Conservation (phyloP, 352 stramenopile genomes). For the Phytophthora foliorum region DNA sequence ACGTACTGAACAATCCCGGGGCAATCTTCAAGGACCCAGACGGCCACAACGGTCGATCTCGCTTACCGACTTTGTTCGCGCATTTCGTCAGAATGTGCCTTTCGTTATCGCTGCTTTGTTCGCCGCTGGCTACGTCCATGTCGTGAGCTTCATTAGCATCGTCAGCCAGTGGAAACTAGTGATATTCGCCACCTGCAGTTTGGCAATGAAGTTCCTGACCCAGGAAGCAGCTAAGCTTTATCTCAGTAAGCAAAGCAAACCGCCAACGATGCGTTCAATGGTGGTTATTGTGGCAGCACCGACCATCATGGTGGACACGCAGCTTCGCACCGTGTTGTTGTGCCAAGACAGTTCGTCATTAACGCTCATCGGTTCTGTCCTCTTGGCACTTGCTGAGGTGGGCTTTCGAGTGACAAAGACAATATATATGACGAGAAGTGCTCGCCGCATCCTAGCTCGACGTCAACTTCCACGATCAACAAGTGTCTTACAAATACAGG, state of each 20-base stretch:
- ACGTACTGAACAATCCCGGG: not conserved
- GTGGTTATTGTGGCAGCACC: not conserved
- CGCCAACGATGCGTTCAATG: not conserved
- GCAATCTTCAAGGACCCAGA: not conserved
- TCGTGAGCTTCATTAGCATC: not conserved
- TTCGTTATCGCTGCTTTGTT: not conserved
- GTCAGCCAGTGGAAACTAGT: not conserved
- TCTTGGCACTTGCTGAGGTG: not conserved
- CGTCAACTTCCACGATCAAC: not conserved
- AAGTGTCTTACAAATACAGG: too few species aligned
- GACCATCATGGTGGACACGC: not conserved
- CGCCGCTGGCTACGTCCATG: not conserved
- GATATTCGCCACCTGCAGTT: not conserved
- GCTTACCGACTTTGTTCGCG: not conserved
- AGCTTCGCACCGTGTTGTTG: not conserved
- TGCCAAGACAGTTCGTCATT: not conserved
- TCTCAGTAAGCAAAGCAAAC: not conserved
- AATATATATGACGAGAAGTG: not conserved
- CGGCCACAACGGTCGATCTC: not conserved
- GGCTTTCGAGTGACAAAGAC: not conserved
- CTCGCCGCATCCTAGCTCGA: not conserved
- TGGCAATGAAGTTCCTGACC: not conserved
- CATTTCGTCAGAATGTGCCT: not conserved
- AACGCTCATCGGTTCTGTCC: not conserved
- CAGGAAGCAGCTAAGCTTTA: not conserved